Evolutionary conservation across 192 early-diverging fungal genomes (phyloP).

Genomic region (Entophlyctis luteolus): DNA sequence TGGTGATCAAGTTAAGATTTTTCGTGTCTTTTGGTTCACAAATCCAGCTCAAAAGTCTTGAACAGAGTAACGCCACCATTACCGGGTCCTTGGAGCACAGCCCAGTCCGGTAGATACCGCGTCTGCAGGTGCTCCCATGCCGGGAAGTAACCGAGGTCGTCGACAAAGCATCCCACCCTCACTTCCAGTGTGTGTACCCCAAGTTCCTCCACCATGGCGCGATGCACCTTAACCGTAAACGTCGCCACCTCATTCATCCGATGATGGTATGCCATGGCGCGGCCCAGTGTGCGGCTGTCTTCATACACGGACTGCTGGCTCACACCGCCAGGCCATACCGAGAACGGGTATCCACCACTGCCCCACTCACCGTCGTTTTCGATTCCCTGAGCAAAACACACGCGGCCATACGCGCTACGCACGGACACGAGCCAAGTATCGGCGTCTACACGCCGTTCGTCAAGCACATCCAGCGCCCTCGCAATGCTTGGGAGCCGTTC

Average conservation of each 20-base stretch:
- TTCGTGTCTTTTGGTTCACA: neutral
- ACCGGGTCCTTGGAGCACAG: neutral
- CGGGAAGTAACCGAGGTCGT: neutral
- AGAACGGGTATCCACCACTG: neutral
- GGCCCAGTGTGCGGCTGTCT: neutral
- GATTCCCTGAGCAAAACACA: neutral
- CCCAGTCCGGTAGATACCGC: neutral
- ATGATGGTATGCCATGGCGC: neutral
- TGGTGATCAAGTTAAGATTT: no score
- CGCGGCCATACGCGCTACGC: neutral
- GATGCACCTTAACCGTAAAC: neutral
- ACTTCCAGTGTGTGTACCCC: neutral
- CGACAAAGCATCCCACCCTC: conserved; percentile 8
- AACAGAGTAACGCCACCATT: neutral
- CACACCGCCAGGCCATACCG: neutral
- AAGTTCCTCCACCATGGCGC: neutral
- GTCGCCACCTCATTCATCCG: neutral
- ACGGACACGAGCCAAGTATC: neutral
- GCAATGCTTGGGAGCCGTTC: neutral
- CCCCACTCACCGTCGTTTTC: neutral
- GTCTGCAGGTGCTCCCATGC: neutral
- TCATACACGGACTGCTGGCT: neutral
- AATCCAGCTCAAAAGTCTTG: neutral
- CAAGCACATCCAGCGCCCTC: neutral
- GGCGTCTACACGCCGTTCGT: neutral